These are phyloP conservation scores for Colletotrichum cereale DNA, from an alignment of 2,329 filamentous ascomycete species.

Conservation along the genomic window DNA sequence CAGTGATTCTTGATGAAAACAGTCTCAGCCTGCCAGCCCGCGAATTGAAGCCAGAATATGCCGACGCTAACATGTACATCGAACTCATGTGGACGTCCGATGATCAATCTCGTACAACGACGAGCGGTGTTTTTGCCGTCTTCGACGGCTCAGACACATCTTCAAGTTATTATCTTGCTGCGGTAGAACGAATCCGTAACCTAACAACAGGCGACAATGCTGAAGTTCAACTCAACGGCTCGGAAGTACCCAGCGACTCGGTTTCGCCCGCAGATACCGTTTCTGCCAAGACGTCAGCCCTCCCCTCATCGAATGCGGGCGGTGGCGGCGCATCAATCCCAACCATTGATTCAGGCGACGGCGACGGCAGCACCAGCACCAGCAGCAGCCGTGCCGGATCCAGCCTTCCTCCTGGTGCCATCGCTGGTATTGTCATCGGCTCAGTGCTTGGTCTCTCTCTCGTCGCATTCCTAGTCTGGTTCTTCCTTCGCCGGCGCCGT, in stretches of 20 bases:
- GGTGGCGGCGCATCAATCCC: background rate
- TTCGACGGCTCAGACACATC: background rate
- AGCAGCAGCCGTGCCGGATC: conserved; percentile 3
- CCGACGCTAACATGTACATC: conserved; percentile 6
- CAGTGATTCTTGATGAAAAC: background rate
- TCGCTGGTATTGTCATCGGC: conserved; percentile 62
- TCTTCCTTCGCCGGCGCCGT: conserved; percentile 55
- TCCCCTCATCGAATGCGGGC: background rate
- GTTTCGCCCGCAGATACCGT: background rate
- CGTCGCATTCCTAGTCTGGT: conserved; percentile 56
- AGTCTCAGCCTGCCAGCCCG: background rate
- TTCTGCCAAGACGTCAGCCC: background rate
- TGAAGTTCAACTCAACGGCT: background rate
- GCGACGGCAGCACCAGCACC: background rate
- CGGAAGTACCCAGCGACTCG: background rate
- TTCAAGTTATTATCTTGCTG: background rate
- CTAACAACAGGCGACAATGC: background rate
- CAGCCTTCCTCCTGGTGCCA: conserved; percentile 57
- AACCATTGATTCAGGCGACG: background rate
- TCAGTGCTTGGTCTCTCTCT: conserved; percentile 54
- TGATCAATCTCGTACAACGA: conserved; percentile 2
- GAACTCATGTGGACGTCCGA: conserved; percentile 1
- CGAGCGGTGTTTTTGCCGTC: conserved; percentile 25
- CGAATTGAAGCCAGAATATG: background rate
- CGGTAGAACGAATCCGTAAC: background rate